Percentiles rank a stretch among this genome's conserved stretches.
Evolutionary conservation across 1,284 basidiomycete species (phyloP).

Genomic region (Trametes polyzona): DNA sequence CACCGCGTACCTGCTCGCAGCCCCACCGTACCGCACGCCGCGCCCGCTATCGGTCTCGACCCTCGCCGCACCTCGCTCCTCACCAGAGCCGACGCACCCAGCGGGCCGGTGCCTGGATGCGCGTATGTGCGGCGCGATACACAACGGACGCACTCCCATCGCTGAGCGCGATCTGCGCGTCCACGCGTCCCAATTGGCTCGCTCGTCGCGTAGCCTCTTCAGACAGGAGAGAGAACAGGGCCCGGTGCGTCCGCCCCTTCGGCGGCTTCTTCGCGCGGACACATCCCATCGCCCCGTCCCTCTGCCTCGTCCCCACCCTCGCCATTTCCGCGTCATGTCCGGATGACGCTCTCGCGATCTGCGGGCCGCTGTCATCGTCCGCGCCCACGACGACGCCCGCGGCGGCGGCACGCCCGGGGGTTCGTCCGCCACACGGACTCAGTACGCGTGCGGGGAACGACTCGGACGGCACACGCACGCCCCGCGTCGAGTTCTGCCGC

Average conservation of each 20-base stretch:
- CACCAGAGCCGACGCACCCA: neutral
- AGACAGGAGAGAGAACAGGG: neutral
- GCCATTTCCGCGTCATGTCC: constrained; percentile 1
- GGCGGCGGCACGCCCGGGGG: neutral
- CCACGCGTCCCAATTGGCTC: constrained; percentile 2
- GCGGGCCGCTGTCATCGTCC: neutral
- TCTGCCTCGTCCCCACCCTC: neutral
- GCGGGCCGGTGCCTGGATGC: constrained; percentile 1
- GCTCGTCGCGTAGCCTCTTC: too few relatives aligned
- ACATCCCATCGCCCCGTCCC: neutral
- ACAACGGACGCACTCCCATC: neutral
- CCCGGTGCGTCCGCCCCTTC: neutral
- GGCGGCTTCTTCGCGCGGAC: neutral
- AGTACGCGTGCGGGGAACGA: neutral
- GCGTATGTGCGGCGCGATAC: neutral
- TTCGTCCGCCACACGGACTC: neutral
- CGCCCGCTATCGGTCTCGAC: constrained; percentile 1
- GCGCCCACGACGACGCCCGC: neutral
- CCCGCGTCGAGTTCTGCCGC: neutral
- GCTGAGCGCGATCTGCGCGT: constrained; percentile 14
- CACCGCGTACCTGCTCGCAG: neutral
- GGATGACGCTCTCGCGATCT: constrained; percentile 2
- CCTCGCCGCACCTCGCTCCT: neutral
- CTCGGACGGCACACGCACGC: neutral
- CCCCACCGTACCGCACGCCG: neutral